Base-by-base conservation (phyloP, 345 rosid species). In the Psidium guajava region DNA sequence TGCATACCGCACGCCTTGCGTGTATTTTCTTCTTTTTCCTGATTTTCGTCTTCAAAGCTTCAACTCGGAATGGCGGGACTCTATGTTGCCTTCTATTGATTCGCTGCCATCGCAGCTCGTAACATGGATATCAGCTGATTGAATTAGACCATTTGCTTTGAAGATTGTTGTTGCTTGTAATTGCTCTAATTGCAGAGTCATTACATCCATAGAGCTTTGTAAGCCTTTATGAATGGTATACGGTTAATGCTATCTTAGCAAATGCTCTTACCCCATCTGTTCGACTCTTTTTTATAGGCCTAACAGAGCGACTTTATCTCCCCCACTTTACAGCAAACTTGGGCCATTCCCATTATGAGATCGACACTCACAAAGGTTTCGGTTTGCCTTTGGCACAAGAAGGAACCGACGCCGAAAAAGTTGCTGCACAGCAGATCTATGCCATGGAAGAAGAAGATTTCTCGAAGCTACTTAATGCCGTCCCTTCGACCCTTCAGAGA, bases 361-460 rank as follows among this genome's bases (percentile, higher is more conserved):
- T 69, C 7, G 13, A 36, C 47, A 20, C 80, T 69, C 14, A 1
- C 42, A 69, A 36, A 69, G 47, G 80, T 69, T 36, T 69, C 36
- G 47, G 42, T 36, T 81, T 81, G 24, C 59, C 82, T 81, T 74
- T 82, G 54, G 85, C 59, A 54, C 24, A 74, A 82, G 53, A 83
- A 89, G 97, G 85, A 88, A 24, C 80, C 61, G 88, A 84, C 59
- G 56, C 89, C n/a, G 90, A 90, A 84, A 89, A 87, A 83, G 95
- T 92, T 69, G 86, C 86, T 82, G 83, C 82, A 83, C 90, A 87
- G 61, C 92, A 90, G 40, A 86, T 88, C 59, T 89, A 85, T 81
- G 40, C 85, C 20, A 85, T 89, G 90, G 92, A 93, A 28, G 94
- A 93, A 24, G 94, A 90, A 15, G 94, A 96, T 83, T 87, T 93